phyloP scores from a whole-genome alignment of 2,329 filamentous ascomycete species.

The Metarhizium brunneum region DNA sequence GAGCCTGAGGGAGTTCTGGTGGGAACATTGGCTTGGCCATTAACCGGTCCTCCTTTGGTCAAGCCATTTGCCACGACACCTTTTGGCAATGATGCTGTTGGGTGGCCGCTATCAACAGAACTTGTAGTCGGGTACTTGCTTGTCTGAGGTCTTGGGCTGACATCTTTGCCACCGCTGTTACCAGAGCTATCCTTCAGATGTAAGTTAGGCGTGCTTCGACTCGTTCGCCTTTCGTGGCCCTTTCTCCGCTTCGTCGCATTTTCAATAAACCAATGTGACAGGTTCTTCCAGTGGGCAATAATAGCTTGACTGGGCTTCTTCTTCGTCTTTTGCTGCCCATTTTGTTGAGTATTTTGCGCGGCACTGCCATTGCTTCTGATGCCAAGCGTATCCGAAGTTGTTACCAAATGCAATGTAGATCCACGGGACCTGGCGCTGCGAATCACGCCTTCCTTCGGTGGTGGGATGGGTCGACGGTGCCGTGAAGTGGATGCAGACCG shows the following conservation, averaged over 20 bases:
- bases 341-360: slow-evolving; percentile 12
- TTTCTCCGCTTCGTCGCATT: slow-evolving; percentile 45
- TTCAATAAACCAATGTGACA: slow-evolving; percentile 55
- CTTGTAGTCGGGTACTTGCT: slow-evolving; percentile 42
- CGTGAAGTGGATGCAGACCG: slow-evolving; percentile 70
- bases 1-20: slow-evolving; percentile 14
- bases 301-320: slow-evolving; percentile 51
- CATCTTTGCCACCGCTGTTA: slow-evolving; percentile 38
- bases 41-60: slow-evolving; percentile 15
- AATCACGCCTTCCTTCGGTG: slow-evolving; percentile 71
- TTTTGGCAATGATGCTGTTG: slow-evolving; percentile 38
- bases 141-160: slow-evolving; percentile 50
- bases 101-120: slow-evolving; percentile 20
- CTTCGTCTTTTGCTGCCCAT: slow-evolving; percentile 35
- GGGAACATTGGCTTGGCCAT: slow-evolving; percentile 10
- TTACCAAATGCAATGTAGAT: slow-evolving; percentile 80
- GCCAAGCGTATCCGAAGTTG: slow-evolving; percentile 45
- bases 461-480: slow-evolving; percentile 65
- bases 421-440: slow-evolving; percentile 64
- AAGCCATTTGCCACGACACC: slow-evolving; percentile 44
- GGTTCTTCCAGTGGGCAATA: slow-evolving; percentile 52
- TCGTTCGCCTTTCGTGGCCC: slow-evolving; percentile 39
- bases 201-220: slow-evolving; percentile 51
- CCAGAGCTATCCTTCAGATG: slow-evolving; percentile 37
- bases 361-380: slow-evolving; percentile 15